These are phyloP conservation scores for Phytophthora citrophthora DNA, from an alignment of 352 stramenopile species.

Conservation along the genomic window DNA sequence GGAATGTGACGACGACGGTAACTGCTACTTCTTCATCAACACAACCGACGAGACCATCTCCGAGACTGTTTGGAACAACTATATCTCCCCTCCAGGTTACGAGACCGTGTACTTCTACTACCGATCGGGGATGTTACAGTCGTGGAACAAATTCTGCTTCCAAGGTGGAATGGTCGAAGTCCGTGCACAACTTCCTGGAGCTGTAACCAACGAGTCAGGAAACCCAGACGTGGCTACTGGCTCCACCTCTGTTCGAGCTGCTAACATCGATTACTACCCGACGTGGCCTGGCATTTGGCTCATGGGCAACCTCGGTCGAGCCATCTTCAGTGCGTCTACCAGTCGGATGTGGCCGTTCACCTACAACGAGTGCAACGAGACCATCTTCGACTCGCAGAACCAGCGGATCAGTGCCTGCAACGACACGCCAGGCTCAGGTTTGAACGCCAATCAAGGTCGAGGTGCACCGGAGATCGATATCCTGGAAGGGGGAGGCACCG, in stretches of 20 bases:
- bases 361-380: slow-evolving; percentile 87
- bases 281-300: slow-evolving; percentile 25
- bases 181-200: slow-evolving; percentile 56
- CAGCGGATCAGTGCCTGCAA: slow-evolving; percentile 79
- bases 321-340: slow-evolving; percentile 17
- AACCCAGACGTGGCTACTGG: slow-evolving; percentile 12
- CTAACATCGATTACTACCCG: slow-evolving; percentile 26
- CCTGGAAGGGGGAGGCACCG: slow-evolving; percentile 34
- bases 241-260: slow-evolving; percentile 12
- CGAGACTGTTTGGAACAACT: slow-evolving; percentile 54
- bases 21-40: slow-evolving; percentile 48
- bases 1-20: slow-evolving; percentile 44
- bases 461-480: slow-evolving; percentile 40
- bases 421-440: slow-evolving; percentile 80
- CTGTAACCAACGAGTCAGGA: slow-evolving; percentile 50
- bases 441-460: slow-evolving; percentile 54
- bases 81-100: slow-evolving; percentile 33
- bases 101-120: slow-evolving; percentile 33
- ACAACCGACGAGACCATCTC: slow-evolving; percentile 45
- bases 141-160: slow-evolving; percentile 80
- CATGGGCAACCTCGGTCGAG: slow-evolving; percentile 22
- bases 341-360: slow-evolving; percentile 92
- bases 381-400: slow-evolving; percentile 30
- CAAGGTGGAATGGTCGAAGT: slow-evolving; percentile 88
- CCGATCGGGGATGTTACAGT: slow-evolving; percentile 44